Evolutionary conservation across 495 filamentous ascomycete genomes (phyloP), one percentile per base, ranked within the genome.

Genomic region (Lophiotrema nucula): DNA sequence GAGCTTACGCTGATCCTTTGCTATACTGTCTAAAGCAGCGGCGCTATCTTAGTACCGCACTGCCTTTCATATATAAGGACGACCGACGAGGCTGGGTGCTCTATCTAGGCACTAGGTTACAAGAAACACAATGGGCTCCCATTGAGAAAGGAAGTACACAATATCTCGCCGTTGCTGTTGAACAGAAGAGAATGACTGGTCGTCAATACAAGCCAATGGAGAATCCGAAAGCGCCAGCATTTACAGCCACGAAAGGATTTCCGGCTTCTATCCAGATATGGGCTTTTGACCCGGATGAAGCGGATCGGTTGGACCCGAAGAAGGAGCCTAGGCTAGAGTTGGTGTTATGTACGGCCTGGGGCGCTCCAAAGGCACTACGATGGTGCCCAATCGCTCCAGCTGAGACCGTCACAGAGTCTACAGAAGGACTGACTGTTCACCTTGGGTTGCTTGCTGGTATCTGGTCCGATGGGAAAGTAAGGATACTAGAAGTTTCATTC

Each of bases 331-430:
- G 58, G 45, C 66, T 82, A 49, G 72, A 68, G 41, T 64, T 79
- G n/a, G 75, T 79, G 2, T 58, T 87, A 18, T 88, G 84, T 62
- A 79, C 80, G 2, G 73, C 83, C 5, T 88, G 85, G 83, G 86
- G 84, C 3, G 71, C 79, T 49, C 63, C 83, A 13, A 77, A 76
- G 50, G 73, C 76, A n/a, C 73, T 88, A 18, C 72, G 79, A 47
- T 88, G 84, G 83, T 88, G 85, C 62, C 83, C 80, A 26, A 71
- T 82, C 62, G 46, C 57, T 61, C 18, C 67, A 69, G 39, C 69
- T 71, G 28, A 54, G 23, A 26, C 18, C 1, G 65, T 73, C 41
- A n/a, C n/a, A n/a, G 73, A 77, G 26, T 67, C 72, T 1, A 51
- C 73, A 41, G 65, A 72, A 23, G 60, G 43, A 18, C 69, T 70